phyloP scores from a whole-genome alignment of 2,329 filamentous ascomycete genomes.

The Fusarium nygamai region DNA sequence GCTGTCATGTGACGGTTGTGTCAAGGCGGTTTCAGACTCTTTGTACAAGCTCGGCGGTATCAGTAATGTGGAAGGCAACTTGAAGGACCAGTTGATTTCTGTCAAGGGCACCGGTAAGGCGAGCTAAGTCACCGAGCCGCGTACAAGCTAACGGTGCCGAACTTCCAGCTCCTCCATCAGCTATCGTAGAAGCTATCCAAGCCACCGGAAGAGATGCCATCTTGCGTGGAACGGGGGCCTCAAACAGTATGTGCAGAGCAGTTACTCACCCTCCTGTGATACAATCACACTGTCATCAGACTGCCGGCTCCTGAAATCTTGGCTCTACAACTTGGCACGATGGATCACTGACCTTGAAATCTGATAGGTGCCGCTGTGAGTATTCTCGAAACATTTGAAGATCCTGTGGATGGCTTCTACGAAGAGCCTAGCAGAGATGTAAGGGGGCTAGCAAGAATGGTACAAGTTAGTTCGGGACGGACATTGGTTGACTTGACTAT shows the following conservation, averaged over 20 bases:
- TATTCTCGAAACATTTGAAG: slow-evolving; percentile 88
- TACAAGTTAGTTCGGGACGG: slow-evolving; percentile 81
- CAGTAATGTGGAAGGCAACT: slow-evolving; percentile 81
- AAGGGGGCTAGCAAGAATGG: slow-evolving; percentile 89
- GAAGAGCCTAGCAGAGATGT: slow-evolving; percentile 66
- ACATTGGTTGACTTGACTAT: slow-evolving; percentile 91
- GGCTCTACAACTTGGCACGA: not conserved
- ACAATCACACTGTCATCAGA: not conserved
- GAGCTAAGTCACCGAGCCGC: not conserved
- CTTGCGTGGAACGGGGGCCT: slow-evolving; percentile 84
- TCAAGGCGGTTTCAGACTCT: slow-evolving; percentile 84
- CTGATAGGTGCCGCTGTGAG: slow-evolving; percentile 81
- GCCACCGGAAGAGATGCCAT: slow-evolving; percentile 93
- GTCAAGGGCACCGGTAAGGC: slow-evolving; percentile 81
- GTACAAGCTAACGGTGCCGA: slow-evolving; percentile 14
- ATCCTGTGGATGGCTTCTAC: slow-evolving; percentile 57
- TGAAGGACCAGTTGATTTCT: slow-evolving; percentile 84
- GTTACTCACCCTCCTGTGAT: not conserved
- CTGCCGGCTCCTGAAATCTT: not conserved
- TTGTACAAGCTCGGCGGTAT: slow-evolving; percentile 83
- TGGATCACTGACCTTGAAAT: slow-evolving; percentile 14
- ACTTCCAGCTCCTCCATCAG: slow-evolving; percentile 77
- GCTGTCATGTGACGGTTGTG: slow-evolving; percentile 88
- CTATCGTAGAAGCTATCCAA: slow-evolving; percentile 90
- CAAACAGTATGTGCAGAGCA: slow-evolving; percentile 73